These are phyloP conservation scores for Curvularia hawaiiensis DNA, from an alignment of 2,329 filamentous ascomycete genomes.

Conservation along the genomic window DNA sequence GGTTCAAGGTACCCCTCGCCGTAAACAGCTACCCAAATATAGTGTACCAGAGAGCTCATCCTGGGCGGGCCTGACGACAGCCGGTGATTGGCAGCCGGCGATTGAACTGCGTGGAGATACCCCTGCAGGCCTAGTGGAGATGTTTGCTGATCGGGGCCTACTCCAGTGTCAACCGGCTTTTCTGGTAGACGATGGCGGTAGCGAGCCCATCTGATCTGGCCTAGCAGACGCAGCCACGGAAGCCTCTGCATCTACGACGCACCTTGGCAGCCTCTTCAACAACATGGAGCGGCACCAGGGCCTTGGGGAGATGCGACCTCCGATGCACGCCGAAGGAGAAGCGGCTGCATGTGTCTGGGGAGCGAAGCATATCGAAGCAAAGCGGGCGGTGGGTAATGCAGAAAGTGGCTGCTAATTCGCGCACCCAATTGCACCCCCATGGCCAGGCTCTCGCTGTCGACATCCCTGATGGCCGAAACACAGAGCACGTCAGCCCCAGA, in stretches of 20 bases:
- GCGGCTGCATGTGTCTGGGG: not conserved
- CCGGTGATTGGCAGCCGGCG: conserved; percentile 38
- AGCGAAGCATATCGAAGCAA: not conserved
- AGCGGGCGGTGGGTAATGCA: conserved; percentile 13
- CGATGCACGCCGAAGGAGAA: not conserved
- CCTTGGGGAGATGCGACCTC: conserved; percentile 11
- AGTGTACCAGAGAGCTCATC: conserved; percentile 34
- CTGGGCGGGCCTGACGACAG: conserved; percentile 26
- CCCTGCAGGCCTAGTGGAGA: conserved; percentile 43
- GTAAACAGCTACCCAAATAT: conserved; percentile 37
- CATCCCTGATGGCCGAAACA: conserved; percentile 36
- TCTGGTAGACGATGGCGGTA: conserved; percentile 25
- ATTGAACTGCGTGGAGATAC: conserved; percentile 32
- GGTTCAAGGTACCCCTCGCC: conserved; percentile 30
- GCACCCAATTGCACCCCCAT: conserved; percentile 11
- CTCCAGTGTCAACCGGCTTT: conserved; percentile 34
- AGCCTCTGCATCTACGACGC: conserved; percentile 1
- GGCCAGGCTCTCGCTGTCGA: conserved; percentile 16
- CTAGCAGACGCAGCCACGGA: conserved; percentile 30
- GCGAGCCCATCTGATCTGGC: conserved; percentile 24
- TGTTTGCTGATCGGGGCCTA: conserved; percentile 44
- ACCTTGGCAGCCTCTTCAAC: conserved; percentile 20
- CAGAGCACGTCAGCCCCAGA: conserved; percentile 38
- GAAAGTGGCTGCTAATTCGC: conserved; percentile 19
- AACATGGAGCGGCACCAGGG: conserved; percentile 20